These are phyloP conservation scores for Metschnikowia baotianmanensis DNA, from an alignment of 805 yeast species.

Conservation along the genomic window DNA sequence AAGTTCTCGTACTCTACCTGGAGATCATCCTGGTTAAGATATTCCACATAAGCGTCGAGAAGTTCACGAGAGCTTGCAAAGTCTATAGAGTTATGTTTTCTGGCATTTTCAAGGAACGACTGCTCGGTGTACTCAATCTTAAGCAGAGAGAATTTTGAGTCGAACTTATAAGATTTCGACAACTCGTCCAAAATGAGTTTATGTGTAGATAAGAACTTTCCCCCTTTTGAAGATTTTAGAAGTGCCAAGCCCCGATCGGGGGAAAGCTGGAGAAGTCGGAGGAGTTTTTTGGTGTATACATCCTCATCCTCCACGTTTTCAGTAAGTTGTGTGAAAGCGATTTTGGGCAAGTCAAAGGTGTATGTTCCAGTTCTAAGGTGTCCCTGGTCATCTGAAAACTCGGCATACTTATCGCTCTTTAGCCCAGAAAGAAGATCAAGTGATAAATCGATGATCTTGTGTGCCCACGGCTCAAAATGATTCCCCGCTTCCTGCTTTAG, in stretches of 20 bases:
- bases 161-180: conserved; percentile 20
- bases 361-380: background rate
- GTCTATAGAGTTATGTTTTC: conserved; percentile 8
- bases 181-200: conserved; percentile 31
- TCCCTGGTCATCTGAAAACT: background rate
- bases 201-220: conserved; percentile 27
- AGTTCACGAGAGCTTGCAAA: conserved; percentile 23
- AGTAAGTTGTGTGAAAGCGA: conserved; percentile 16
- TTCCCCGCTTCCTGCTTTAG: conserved; percentile 13
- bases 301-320: conserved; percentile 21
- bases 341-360: conserved; percentile 6
- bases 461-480: conserved; percentile 7
- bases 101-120: conserved; percentile 21
- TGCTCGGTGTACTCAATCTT: conserved; percentile 38
- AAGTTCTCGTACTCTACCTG: conserved; percentile 22
- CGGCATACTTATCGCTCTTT: background rate
- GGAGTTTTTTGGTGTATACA: conserved; percentile 29
- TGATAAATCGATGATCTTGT: conserved; percentile 10
- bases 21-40: conserved; percentile 15
- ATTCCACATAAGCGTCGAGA: conserved; percentile 23
- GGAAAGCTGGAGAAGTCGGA: conserved; percentile 31
- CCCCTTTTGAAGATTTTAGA: conserved; percentile 28
- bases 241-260: conserved; percentile 31
- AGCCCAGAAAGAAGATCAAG: conserved; percentile 9
- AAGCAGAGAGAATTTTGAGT: conserved; percentile 26